Base-by-base conservation (phyloP, 257 asterid genomes). In the Plectranthus barbatus region DNA sequence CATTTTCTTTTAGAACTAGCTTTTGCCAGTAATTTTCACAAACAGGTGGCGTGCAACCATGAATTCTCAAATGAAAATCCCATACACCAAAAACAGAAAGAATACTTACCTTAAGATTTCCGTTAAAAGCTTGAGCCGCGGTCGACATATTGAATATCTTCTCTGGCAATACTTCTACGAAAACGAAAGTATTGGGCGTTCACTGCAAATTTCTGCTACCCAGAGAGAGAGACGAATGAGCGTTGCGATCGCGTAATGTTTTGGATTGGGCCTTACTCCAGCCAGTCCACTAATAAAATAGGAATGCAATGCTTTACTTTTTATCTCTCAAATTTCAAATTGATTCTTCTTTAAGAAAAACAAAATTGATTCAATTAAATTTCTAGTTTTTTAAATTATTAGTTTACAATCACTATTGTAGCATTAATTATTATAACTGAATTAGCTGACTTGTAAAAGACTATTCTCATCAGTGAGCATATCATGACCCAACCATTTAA, bases 121-220 rank as follows among this genome's bases (percentile, higher is more conserved):
- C 89, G 45, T 34, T 75, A 69, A 83, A 80, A 45, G 84, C 42
- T 56, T 73, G 84, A 71, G 80, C 72, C 41, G 80, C 76, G 2
- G 76, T 47, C 33, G 84, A 31, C 86, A 80, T 80, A 5, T 29
- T 46, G 33, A 17, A 23, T 6, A 34, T 34, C 13, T 24, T 41
- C 42, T 61, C 44, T 10, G 54, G 37, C 37, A 47, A 56, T 62
- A 71, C n/a, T n/a, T n/a, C 57, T 46, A 59, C 29, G 15, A 15
- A 49, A 58, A 24, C 39, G 39, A 62, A 9, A 31, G 14, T 20
- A 8, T 36, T 14, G 33, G 12, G 15, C n/a, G 1, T 11, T 11
- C 21, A 9, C 33, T 9, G 55, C n/a, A 20, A 26, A 49, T 5
- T 56, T 54, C 31, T 48, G 62, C 66, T 55, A 47, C 39, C 44